Evolutionary conservation across 495 filamentous ascomycete species (phyloP), one percentile per base, ranked within the genome.

Genomic region (Podospora fimiseda): DNA sequence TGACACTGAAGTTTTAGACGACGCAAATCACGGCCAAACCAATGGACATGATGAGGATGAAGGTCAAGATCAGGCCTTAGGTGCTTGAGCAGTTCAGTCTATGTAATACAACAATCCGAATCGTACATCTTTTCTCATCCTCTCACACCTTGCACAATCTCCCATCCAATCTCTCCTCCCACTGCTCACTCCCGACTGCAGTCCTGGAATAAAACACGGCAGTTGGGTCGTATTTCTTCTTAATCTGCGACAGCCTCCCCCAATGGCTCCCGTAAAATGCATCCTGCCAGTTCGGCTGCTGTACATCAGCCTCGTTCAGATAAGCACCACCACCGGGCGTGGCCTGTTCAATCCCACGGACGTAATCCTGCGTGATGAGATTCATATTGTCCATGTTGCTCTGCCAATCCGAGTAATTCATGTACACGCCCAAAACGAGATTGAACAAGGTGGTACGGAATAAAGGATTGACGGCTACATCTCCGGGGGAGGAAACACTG

Each of bases 201-300:
- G 72, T 77, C 3, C 69, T 67, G 21, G 77, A 76, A 64, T 79
- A 84, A 58, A 82, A 81, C 8, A 82, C 38, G 1, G 63, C 63
- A 43, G 54, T 62, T 2, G 81, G 81, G 60, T 85, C 81, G 43
- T 71, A 72, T 24, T 61, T 58, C 52, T 68, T 61, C 70, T 82
- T 82, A 40, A 83, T 53, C 37, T 60, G 21, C n/a, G 74, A 62
- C 49, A 84, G 61, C 4, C 67, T 67, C 4, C 52, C 56, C 50
- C 83, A 84, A 42, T 77, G 72, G 9, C 19, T 44, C 0, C 79
- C 80, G 55, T 74, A 84, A 66, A 82, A 85, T 2, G 70, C 66
- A 60, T 76, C 61, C 64, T 83, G 74, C 75, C 79, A 84, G 42
- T 80, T 59, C 2, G 81, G 78, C 62, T 84, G 78, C 21, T 68